A percentile compares a stretch with the other conserved stretches of the same genome.
phyloP scores from a whole-genome alignment of 805 yeast species.

The Saccharomycopsis malanga region DNA sequence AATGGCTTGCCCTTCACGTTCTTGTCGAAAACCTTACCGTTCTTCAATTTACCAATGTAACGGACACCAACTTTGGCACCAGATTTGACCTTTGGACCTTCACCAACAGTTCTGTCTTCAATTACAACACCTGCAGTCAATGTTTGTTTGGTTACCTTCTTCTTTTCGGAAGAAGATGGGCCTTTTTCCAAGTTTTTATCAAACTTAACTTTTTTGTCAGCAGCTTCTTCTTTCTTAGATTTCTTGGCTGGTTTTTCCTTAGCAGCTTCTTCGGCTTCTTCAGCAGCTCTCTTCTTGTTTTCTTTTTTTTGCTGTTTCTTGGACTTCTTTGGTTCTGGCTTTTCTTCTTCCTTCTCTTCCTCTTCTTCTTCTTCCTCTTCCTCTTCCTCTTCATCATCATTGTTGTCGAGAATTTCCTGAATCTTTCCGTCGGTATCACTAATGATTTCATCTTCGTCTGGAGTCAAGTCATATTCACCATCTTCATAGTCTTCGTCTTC shows the following conservation, averaged over 20 bases:
- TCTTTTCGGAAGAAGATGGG: constrained; percentile 47
- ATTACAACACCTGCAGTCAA: constrained; percentile 88
- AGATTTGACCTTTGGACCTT: constrained; percentile 80
- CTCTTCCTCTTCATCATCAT: constrained; percentile 41
- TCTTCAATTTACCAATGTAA: constrained; percentile 68
- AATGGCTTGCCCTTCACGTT: constrained; percentile 97
- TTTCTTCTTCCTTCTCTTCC: constrained; percentile 41
- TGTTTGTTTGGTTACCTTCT: constrained; percentile 63
- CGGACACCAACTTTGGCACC: constrained; percentile 93
- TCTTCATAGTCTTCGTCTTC: constrained; percentile 36
- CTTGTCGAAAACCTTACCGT: constrained; percentile 95
- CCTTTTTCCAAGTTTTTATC: constrained; percentile 90
- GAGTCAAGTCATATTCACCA: constrained; percentile 62
- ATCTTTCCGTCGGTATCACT: constrained; percentile 64
- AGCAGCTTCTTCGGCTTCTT: constrained; percentile 41
- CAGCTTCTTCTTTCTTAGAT: constrained; percentile 23
- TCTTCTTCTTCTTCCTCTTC: constrained; percentile 34
- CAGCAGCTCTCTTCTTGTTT: constrained; percentile 21
- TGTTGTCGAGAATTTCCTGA: constrained; percentile 56
- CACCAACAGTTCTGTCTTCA: constrained; percentile 88
- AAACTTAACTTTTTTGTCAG: constrained; percentile 58
- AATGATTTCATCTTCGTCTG: constrained; percentile 65
- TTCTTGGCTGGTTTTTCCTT: constrained; percentile 26
- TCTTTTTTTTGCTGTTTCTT: constrained; percentile 24
- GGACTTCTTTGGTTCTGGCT: constrained; percentile 26